A percentile compares a stretch with the other conserved stretches of the same genome.
phyloP scores from a whole-genome alignment of 176 grass and related monocot species.

The Oropetium thomaeum region DNA sequence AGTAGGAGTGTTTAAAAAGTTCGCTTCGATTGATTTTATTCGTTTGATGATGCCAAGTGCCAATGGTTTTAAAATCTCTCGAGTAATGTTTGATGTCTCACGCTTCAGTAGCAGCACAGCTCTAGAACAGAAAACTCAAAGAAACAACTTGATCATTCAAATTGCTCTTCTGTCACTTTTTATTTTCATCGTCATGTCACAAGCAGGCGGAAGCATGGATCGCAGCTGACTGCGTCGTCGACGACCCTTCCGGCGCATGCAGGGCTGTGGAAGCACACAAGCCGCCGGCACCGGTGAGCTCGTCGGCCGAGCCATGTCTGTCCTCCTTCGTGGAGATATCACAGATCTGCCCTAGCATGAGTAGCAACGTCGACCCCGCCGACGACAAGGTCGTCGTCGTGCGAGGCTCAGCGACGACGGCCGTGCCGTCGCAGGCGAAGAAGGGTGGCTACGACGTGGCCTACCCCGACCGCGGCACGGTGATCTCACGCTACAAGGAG shows the following conservation, averaged over 20 bases:
- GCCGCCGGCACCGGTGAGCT: constrained; percentile 22
- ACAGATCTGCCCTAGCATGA: constrained; percentile 39
- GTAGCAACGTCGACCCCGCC: not conserved
- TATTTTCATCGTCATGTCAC: not conserved
- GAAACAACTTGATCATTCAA: not conserved
- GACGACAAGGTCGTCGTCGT: not conserved
- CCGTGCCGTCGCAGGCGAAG: not conserved
- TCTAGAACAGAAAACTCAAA: not conserved
- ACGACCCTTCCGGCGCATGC: not conserved
- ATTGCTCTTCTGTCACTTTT: not conserved
- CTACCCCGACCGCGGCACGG: constrained; percentile 54
- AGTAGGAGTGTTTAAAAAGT: too few species aligned
- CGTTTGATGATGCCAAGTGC: not conserved
- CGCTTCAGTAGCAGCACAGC: not conserved
- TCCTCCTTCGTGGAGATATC: constrained; percentile 45
- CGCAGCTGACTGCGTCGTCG: not conserved
- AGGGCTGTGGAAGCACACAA: not conserved
- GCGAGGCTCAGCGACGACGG: not conserved
- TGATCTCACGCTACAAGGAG: constrained; percentile 88
- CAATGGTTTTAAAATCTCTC: not conserved
- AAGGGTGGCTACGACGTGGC: constrained; percentile 44
- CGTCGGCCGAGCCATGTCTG: constrained; percentile 37
- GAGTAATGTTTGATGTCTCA: not conserved
- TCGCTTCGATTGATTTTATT: too few species aligned
- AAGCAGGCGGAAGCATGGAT: constrained; percentile 42